Evolutionary conservation across 164 flowering plant genomes (phyloP).

Genomic region (Magnolia changhungtana): DNA sequence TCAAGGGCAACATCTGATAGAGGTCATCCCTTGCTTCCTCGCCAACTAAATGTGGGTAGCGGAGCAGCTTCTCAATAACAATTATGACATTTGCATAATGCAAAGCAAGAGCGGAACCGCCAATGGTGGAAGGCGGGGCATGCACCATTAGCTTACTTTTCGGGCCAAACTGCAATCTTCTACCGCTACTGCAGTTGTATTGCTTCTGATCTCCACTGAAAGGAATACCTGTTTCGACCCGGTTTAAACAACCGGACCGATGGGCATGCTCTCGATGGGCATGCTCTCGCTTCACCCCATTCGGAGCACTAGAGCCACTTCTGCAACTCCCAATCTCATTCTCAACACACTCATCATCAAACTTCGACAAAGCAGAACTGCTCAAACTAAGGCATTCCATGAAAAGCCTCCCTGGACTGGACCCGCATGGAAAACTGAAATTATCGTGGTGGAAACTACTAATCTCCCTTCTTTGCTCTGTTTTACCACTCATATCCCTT

Average conservation of each 20-base stretch:
- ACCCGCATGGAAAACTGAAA: slow-evolving; percentile 62
- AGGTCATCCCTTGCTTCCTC: slow-evolving; percentile 95
- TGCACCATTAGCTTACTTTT: slow-evolving; percentile 46
- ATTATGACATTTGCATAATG: slow-evolving; percentile 95
- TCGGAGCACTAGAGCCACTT: slow-evolving; percentile 25
- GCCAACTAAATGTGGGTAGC: slow-evolving; percentile 92
- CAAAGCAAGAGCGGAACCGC: slow-evolving; percentile 91
- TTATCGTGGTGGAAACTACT: slow-evolving; percentile 43
- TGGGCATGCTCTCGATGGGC: slow-evolving; percentile 26
- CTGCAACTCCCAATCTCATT: slow-evolving; percentile 43
- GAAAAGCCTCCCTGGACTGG: slow-evolving; percentile 71
- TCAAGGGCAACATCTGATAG: slow-evolving; percentile 94
- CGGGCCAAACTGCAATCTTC: slow-evolving; percentile 33
- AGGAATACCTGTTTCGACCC: slow-evolving; percentile 24
- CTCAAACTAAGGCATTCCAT: slow-evolving; percentile 81
- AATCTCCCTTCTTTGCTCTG: slow-evolving; percentile 34
- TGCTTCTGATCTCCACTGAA: slow-evolving; percentile 38
- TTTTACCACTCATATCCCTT: slow-evolving; percentile 23
- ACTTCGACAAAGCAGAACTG: slow-evolving; percentile 53
- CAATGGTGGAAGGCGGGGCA: slow-evolving; percentile 70
- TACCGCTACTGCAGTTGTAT: slow-evolving; percentile 14
- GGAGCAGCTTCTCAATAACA: slow-evolving; percentile 83
- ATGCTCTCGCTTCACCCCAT: slow-evolving; percentile 36
- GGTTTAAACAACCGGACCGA: slow-evolving; percentile 31
- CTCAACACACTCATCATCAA: slow-evolving; percentile 47